phyloP scores from a whole-genome alignment of 2,329 filamentous ascomycete genomes.

The Drechslera avenae region DNA sequence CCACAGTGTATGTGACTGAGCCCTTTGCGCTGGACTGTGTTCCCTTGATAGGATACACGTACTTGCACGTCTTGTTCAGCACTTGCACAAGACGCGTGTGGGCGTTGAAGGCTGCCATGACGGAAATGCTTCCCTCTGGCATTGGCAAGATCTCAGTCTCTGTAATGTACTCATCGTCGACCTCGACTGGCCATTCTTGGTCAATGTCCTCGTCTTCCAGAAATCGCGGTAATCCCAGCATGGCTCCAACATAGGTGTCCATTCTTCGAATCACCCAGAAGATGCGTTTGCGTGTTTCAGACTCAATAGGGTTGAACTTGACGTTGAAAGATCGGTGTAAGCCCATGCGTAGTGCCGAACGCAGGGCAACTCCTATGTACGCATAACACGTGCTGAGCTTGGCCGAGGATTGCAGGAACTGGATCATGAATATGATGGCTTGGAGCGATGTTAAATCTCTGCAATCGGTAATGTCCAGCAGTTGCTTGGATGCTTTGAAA shows the following conservation, averaged over 20 bases:
- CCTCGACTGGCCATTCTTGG: conserved; percentile 54
- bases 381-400: conserved; percentile 60
- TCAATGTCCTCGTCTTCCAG: conserved; percentile 57
- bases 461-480: conserved; percentile 60
- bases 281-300: conserved; percentile 56
- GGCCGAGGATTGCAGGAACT: conserved; percentile 59
- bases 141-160: conserved; percentile 57
- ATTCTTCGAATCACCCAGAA: conserved; percentile 59
- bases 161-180: conserved; percentile 59
- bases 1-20: conserved; percentile 63
- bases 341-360: conserved; percentile 58
- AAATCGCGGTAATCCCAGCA: conserved; percentile 56
- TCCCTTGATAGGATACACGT: conserved; percentile 67
- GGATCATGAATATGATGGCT: conserved; percentile 59
- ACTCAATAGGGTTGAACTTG: conserved; percentile 55
- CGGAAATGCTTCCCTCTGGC: conserved; percentile 59
- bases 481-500: conserved; percentile 55
- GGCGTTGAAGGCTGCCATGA: conserved; percentile 66
- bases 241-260: conserved; percentile 59
- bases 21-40: conserved; percentile 44
- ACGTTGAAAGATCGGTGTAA: conserved; percentile 56
- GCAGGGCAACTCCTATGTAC: conserved; percentile 58
- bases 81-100: conserved; percentile 64
- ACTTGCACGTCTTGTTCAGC: conserved; percentile 65
- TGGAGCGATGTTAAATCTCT: conserved; percentile 57